Conservation (phyloP, 495 filamentous ascomycete genomes). For the Talaromyces nanjingensis region DNA sequence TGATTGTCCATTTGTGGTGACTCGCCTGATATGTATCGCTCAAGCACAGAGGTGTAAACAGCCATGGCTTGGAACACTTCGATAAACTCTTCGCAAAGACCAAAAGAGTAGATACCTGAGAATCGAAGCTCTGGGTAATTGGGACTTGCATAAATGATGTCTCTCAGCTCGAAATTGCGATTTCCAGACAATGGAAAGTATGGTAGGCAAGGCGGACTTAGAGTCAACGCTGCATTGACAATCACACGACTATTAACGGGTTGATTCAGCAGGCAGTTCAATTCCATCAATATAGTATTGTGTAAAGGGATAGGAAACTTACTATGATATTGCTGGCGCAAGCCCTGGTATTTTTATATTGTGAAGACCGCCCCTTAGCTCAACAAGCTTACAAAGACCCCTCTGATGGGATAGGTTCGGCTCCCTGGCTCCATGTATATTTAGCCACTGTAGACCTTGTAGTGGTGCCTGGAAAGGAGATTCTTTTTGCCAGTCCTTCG, state of each 20-base stretch:
- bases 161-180: constrained; percentile 13
- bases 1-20: constrained; percentile 13
- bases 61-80: constrained; percentile 26
- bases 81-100: constrained; percentile 26
- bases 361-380: constrained; percentile 28
- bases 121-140: constrained; percentile 18
- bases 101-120: constrained; percentile 19
- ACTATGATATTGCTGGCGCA: constrained; percentile 14
- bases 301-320: not conserved
- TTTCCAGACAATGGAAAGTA: constrained; percentile 22
- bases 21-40: constrained; percentile 10
- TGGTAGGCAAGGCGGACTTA: constrained; percentile 23
- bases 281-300: not conserved
- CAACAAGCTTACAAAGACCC: constrained; percentile 28
- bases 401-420: constrained; percentile 32
- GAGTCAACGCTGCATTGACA: constrained; percentile 24
- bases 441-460: constrained; percentile 34
- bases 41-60: constrained; percentile 24
- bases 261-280: not conserved
- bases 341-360: constrained; percentile 27
- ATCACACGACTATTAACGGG: constrained; percentile 24
- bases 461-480: constrained; percentile 31
- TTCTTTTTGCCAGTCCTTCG: not conserved
- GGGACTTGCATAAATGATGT: constrained; percentile 10
- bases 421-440: constrained; percentile 30